Percentiles rank a stretch among this genome's conserved stretches.
Conservation (phyloP, 345 rosid genomes). For the Rubroshorea leprosula region DNA sequence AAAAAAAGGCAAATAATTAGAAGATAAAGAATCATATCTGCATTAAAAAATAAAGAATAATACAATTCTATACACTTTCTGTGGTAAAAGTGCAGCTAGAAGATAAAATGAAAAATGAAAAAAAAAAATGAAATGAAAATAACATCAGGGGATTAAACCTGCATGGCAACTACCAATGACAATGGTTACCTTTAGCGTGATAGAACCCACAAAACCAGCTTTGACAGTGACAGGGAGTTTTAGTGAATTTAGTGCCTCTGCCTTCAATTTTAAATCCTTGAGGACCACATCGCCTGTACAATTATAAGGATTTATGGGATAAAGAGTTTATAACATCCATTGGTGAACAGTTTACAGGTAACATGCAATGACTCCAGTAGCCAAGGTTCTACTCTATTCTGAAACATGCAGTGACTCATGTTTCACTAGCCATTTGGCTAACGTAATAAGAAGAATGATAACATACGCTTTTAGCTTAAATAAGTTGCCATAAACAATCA, state of each 20-base stretch:
- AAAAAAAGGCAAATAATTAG: conserved; percentile 3
- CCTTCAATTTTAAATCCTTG: conserved; percentile 85
- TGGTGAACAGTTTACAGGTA: neutral
- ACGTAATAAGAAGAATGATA: neutral
- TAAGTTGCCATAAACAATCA: neutral
- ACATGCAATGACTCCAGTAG: conserved; percentile 10
- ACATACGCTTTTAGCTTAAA: conserved; percentile 6
- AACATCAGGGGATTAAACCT: neutral
- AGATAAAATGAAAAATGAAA: neutral
- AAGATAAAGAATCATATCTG: neutral
- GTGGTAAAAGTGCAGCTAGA: neutral
- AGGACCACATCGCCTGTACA: conserved; percentile 90
- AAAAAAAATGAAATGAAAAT: conserved; percentile 2
- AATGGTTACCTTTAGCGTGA: conserved; percentile 71
- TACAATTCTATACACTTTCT: neutral
- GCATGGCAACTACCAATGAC: neutral
- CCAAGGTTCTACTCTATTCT: conserved; percentile 12
- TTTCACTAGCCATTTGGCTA: conserved; percentile 11
- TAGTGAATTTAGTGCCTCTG: conserved; percentile 87
- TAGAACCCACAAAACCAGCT: conserved; percentile 95
- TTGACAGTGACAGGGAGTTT: conserved; percentile 92
- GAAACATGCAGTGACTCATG: neutral
- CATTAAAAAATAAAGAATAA: neutral
- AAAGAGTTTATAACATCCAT: neutral
- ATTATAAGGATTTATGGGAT: conserved; percentile 15